Evolutionary conservation across 2,329 filamentous ascomycete genomes (phyloP).

Genomic region (Aspergillus fumigatus): DNA sequence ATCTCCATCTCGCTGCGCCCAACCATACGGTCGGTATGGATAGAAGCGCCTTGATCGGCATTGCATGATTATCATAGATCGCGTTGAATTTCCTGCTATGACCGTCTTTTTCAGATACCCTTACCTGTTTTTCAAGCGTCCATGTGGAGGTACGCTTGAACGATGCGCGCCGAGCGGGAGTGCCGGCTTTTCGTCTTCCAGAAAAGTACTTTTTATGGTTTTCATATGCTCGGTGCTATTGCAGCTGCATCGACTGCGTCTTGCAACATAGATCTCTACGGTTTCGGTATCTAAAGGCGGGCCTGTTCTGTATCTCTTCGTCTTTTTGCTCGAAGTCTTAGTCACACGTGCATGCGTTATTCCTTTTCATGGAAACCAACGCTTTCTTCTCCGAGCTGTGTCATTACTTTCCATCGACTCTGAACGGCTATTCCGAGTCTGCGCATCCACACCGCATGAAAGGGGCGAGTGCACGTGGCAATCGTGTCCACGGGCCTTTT

Average conservation of each 20-base stretch:
- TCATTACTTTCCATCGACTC: slow-evolving; percentile 11
- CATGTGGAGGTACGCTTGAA: slow-evolving; percentile 35
- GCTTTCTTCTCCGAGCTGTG: slow-evolving; percentile 26
- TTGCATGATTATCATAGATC: slow-evolving; percentile 50
- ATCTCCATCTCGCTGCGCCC: slow-evolving; percentile 26
- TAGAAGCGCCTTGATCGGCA: slow-evolving; percentile 32
- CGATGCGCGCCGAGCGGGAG: slow-evolving; percentile 36
- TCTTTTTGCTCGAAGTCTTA: slow-evolving; percentile 9
- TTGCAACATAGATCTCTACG: slow-evolving; percentile 38
- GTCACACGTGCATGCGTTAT: slow-evolving; percentile 18
- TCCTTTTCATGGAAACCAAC: slow-evolving; percentile 11
- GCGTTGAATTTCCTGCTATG: slow-evolving; percentile 44
- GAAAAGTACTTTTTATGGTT: slow-evolving; percentile 38
- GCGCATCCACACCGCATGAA: slow-evolving; percentile 8
- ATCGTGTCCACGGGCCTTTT: slow-evolving; percentile 2
- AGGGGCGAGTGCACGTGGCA: slow-evolving; percentile 1
- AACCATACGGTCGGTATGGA: slow-evolving; percentile 19
- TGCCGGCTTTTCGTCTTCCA: slow-evolving; percentile 32
- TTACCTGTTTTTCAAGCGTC: slow-evolving; percentile 40
- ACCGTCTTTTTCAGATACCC: slow-evolving; percentile 47
- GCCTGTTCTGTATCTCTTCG: slow-evolving; percentile 20
- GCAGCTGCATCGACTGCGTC: slow-evolving; percentile 37
- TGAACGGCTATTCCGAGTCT: slow-evolving; percentile 6
- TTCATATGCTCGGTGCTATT: slow-evolving; percentile 37
- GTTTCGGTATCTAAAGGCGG: slow-evolving; percentile 40